Percentiles rank a stretch among this genome's conserved stretches.
phyloP scores from a whole-genome alignment of 441 rosid species.

The Adansonia rubrostipa region DNA sequence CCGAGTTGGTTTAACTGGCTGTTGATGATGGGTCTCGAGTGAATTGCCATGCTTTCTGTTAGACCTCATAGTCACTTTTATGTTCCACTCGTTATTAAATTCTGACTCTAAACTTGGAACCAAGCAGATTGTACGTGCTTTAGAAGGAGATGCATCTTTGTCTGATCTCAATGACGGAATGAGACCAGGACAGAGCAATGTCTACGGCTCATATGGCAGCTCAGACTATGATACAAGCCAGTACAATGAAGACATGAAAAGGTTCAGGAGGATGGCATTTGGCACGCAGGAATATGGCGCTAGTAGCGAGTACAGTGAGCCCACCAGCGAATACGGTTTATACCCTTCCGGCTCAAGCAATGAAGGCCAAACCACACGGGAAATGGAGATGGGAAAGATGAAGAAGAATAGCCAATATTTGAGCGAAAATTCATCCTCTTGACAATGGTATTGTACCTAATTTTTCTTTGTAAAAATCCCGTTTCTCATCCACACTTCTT shows the following conservation, averaged over 20 bases:
- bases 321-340: constrained; percentile 80
- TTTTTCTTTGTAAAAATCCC: constrained; percentile 37
- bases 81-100: neutral
- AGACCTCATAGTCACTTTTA: neutral
- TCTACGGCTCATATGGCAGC: constrained; percentile 70
- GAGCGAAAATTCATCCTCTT: constrained; percentile 40
- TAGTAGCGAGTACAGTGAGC: constrained; percentile 70
- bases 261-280: constrained; percentile 78
- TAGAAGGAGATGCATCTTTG: constrained; percentile 81
- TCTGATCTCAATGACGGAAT: constrained; percentile 84
- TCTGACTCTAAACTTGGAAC: neutral
- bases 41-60: neutral
- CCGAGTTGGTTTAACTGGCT: neutral
- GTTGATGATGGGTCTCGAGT: neutral
- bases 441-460: constrained; percentile 23
- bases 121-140: constrained; percentile 83
- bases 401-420: constrained; percentile 54
- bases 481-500: neutral
- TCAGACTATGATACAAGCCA: constrained; percentile 82
- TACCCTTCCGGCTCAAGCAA: constrained; percentile 85
- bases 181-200: constrained; percentile 77
- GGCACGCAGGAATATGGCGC: constrained; percentile 61
- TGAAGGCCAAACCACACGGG: constrained; percentile 70
- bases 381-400: constrained; percentile 76
- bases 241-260: constrained; percentile 88